Base-by-base conservation (phyloP, 1,139 yeast species). In the Hansenula anomala region DNA sequence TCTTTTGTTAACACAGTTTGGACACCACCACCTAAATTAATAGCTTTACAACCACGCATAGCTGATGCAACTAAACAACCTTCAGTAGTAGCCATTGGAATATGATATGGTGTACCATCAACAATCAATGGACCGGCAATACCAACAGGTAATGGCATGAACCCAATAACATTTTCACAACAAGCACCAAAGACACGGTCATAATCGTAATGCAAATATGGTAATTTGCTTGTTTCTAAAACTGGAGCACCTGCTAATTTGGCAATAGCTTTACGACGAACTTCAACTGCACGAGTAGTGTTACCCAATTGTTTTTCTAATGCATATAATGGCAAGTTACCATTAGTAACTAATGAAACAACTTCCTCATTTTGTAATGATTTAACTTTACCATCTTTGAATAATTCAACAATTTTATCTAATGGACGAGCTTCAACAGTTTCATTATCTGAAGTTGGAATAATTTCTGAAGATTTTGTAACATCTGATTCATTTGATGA, bases 11-110 rank as follows among this genome's bases (percentile, higher is more conserved):
- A 73, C 24, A 92, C 96, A 26, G 98, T 88, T 39, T 78, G 71
- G 27, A 86, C 95, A 61, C 98, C 99, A 40, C 97, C 97, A 44
- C 98, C 98, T 12, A 94, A 82, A 61, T 92, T 94, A 52, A 92
- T 86, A 19, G 98, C 98, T 63, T 92, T 92, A 70, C 98, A 92
- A 51, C 98, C 99, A 66, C 99, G 84, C 95, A 88, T 90, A 13
- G 98, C 84, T 14, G 97, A 89, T 2, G 98, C 99, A 48, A 92
- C 97, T 44, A 92, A 73, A 68, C 97, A 92, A 40, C 99, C 99
- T 69, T 92, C 99, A 36, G 98, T 92, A 23, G 99, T 92, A 28
- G 99, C 99, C 96, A 92, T 89, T 36, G 99, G 99, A 51, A 92
- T 80, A 63, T 87, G 95, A 60, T 75, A 84, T 36, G 94, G 78